A percentile compares a stretch with the other conserved stretches of the same genome.
Conservation (phyloP, 441 rosid species). For the Flueggea neowawraea region DNA sequence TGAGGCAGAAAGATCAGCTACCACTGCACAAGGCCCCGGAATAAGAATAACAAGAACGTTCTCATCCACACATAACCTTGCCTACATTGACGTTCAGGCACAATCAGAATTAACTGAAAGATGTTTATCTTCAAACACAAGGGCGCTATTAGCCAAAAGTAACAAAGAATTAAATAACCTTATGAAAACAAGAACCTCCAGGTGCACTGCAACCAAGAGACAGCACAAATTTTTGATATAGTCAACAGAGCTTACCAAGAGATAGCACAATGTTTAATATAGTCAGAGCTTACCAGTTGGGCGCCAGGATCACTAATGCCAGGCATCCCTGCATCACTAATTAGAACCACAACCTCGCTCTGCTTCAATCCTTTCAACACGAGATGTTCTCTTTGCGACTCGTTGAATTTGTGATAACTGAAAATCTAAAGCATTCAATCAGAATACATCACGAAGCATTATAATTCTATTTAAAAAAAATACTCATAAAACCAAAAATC, state of each 20-base stretch:
- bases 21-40: conserved; percentile 88
- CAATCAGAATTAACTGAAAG: too few relatives aligned
- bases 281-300: conserved; percentile 82
- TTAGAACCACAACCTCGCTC: conserved; percentile 75
- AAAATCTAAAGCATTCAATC: conserved; percentile 51
- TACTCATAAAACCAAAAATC: background rate
- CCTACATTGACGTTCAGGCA: conserved; percentile 36
- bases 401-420: conserved; percentile 97
- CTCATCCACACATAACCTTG: conserved; percentile 65
- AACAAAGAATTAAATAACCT: too few relatives aligned
- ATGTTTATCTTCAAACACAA: too few relatives aligned
- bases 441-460: conserved; percentile 14
- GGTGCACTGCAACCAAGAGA: background rate
- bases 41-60: conserved; percentile 78
- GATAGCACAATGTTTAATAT: too few relatives aligned
- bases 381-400: conserved; percentile 67
- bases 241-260: conserved; percentile 11
- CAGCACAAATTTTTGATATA: background rate
- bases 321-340: conserved; percentile 89
- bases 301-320: conserved; percentile 94
- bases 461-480: too few relatives aligned
- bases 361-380: conserved; percentile 72
- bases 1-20: conserved; percentile 89
- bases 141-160: too few relatives aligned
- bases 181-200: background rate